Conservation (phyloP, 2,329 filamentous ascomycete genomes). For the Rutstroemia sp. region DNA sequence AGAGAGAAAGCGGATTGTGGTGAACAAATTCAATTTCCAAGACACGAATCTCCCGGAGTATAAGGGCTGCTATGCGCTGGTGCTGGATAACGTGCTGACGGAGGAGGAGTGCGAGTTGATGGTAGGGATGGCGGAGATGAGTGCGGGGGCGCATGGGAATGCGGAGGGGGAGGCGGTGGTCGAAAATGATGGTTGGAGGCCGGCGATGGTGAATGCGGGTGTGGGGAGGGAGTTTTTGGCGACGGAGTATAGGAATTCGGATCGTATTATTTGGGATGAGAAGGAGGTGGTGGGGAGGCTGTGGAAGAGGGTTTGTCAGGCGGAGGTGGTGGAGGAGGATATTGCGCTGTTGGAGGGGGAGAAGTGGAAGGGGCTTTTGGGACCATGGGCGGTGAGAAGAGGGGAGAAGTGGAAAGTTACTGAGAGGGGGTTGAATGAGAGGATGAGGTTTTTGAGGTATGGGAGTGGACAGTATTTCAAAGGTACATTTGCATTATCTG, state of each 20-base stretch:
- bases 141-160: constrained; percentile 3
- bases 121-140: constrained; percentile 4
- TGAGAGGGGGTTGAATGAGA: constrained; percentile 52
- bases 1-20: constrained; percentile 19
- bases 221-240: constrained; percentile 50
- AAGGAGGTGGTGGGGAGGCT: constrained; percentile 54
- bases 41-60: constrained; percentile 44
- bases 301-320: constrained; percentile 50
- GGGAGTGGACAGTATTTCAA: constrained; percentile 65
- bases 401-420: constrained; percentile 18
- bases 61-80: constrained; percentile 46
- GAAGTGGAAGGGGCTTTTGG: constrained; percentile 27
- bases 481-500: constrained; percentile 22
- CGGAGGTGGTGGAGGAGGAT: constrained; percentile 35
- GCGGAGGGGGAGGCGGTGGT: background rate
- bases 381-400: constrained; percentile 24
- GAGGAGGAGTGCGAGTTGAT: background rate
- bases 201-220: constrained; percentile 36
- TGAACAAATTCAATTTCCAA: constrained; percentile 46
- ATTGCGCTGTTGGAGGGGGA: constrained; percentile 31
- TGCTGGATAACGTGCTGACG: constrained; percentile 42
- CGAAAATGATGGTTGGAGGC: constrained; percentile 44
- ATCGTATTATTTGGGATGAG: constrained; percentile 71
- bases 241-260: constrained; percentile 57
- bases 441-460: constrained; percentile 71